These are phyloP conservation scores for Eucalyptus sideroxylon DNA, from an alignment of 345 rosid species.

Conservation along the genomic window DNA sequence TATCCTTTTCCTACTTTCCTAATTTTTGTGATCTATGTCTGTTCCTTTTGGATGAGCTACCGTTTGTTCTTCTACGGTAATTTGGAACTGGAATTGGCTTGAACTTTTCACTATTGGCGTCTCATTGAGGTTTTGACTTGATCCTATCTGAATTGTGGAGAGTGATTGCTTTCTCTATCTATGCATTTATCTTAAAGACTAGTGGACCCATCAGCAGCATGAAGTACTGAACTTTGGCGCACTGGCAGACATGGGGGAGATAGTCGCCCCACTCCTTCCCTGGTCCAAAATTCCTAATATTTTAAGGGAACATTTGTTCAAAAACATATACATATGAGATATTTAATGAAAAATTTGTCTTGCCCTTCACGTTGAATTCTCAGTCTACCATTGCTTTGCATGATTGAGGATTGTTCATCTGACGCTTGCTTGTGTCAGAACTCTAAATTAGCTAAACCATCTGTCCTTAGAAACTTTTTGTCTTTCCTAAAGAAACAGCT, in stretches of 20 bases:
- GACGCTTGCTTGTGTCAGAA: background rate
- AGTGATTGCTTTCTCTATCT: background rate
- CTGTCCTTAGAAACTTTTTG: background rate
- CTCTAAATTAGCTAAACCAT: background rate
- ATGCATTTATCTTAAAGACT: background rate
- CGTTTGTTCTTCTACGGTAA: background rate
- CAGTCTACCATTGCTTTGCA: background rate
- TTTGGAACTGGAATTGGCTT: background rate
- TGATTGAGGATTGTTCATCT: background rate
- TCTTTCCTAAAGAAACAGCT: background rate
- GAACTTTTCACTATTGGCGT: background rate
- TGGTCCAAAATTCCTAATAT: background rate
- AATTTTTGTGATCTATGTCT: background rate
- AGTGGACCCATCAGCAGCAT: background rate
- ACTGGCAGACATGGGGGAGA: background rate
- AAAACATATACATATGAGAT: background rate
- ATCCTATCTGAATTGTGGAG: background rate
- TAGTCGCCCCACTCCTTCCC: background rate
- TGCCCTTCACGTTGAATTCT: background rate
- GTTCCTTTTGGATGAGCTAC: background rate
- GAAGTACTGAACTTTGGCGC: background rate
- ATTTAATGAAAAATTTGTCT: background rate
- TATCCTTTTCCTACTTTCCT: background rate
- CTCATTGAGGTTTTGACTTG: background rate
- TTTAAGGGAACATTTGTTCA: background rate